phyloP scores from a whole-genome alignment of 2,329 filamentous ascomycete species.

The Ophiocordyceps sinensis region DNA sequence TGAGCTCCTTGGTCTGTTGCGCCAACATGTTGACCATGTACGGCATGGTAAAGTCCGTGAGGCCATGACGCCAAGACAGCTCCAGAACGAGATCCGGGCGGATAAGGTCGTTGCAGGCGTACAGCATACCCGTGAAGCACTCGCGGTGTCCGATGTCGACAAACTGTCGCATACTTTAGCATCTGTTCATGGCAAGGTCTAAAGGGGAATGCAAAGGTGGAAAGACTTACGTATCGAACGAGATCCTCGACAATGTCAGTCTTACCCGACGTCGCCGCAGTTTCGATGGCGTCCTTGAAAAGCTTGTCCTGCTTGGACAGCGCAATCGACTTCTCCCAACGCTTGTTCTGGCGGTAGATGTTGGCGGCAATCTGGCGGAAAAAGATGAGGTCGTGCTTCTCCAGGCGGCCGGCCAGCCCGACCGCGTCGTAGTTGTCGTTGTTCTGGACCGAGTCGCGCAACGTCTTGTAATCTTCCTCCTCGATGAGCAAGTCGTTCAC shows the following conservation, averaged over 20 bases:
- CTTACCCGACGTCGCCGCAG: constrained; percentile 83
- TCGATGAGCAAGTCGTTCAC: constrained; percentile 97
- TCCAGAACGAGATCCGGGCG: constrained; percentile 87
- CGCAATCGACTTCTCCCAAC: constrained; percentile 97
- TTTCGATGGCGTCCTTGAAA: constrained; percentile 99
- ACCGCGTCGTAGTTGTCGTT: constrained; percentile 98
- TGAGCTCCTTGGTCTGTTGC: constrained; percentile 78
- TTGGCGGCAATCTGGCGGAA: constrained; percentile 97
- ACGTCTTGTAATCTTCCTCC: constrained; percentile 97
- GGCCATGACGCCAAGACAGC: constrained; percentile 89
- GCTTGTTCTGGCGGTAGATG: constrained; percentile 99
- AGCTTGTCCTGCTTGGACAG: constrained; percentile 98
- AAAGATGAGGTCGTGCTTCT: constrained; percentile 97
- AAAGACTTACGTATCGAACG: constrained; percentile 76
- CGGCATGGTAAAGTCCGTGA: constrained; percentile 96
- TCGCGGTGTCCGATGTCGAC: constrained; percentile 98
- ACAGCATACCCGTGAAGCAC: constrained; percentile 99
- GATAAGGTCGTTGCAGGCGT: constrained; percentile 95
- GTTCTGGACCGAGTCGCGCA: constrained; percentile 94
- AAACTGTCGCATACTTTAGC: constrained; percentile 46
- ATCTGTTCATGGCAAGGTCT: not conserved
- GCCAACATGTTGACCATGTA: constrained; percentile 98
- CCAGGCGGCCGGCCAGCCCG: constrained; percentile 77
- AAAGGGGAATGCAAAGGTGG: too few species aligned
- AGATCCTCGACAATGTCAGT: constrained; percentile 87